Percentiles rank a stretch among this genome's conserved stretches.
These are phyloP conservation scores for Trichoderma polysporum DNA, from an alignment of 2,329 filamentous ascomycete genomes.

Conservation along the genomic window DNA sequence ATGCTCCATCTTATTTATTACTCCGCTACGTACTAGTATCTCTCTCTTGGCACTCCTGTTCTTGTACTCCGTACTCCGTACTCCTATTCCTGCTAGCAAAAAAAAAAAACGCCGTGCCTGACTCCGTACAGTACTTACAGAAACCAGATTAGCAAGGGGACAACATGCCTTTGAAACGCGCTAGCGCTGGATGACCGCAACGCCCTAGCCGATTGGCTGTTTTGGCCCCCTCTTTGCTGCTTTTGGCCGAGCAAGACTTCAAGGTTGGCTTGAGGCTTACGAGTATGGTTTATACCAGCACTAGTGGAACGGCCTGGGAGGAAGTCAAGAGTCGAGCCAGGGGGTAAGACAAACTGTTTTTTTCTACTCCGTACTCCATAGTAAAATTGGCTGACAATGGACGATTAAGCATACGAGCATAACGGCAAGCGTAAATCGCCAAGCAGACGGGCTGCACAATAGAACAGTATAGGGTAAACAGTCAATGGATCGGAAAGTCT, in stretches of 20 bases:
- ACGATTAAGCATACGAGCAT: constrained; percentile 12
- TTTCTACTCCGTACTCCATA: not conserved
- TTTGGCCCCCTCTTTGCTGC: not conserved
- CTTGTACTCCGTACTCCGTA: not conserved
- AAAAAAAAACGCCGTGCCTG: not conserved
- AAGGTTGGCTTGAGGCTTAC: not conserved
- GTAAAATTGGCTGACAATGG: not conserved
- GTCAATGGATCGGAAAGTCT: not conserved
- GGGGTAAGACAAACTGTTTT: not conserved
- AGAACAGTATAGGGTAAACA: not conserved
- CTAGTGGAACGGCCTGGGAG: no score
- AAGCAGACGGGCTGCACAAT: not conserved
- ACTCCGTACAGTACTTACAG: not conserved
- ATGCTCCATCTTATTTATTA: not conserved
- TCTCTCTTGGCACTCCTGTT: not conserved
- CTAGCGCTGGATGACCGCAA: constrained; percentile 9
- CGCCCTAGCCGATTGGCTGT: constrained; percentile 18
- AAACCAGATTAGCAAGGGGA: not conserved
- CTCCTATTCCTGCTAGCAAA: not conserved
- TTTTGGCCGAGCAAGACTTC: constrained; percentile 4
- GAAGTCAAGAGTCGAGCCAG: not conserved
- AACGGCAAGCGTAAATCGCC: not conserved
- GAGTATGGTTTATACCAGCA: not conserved
- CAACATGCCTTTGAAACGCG: constrained; percentile 18
- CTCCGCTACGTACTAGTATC: not conserved